Base-by-base conservation (phyloP, 2,329 filamentous ascomycete genomes). In the Colletotrichum scovillei region DNA sequence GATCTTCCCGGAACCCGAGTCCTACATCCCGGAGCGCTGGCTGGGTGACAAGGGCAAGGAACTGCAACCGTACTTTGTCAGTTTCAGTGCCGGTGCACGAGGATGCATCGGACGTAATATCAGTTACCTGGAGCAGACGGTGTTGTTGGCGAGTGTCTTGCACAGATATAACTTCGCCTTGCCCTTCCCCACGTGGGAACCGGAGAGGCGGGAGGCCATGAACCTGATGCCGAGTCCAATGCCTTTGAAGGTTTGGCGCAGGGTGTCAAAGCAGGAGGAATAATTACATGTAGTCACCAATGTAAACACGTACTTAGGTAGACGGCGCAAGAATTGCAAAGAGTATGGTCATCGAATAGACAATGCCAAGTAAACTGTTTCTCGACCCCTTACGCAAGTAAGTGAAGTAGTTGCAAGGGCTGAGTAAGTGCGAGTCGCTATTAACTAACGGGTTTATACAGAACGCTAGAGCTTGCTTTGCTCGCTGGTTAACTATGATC, bases 51-150 rank as follows among this genome's bases (percentile, higher is more conserved):
- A 83, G 53, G 82, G 38, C 5, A 85, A 82, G 68, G 77, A 79
- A 14, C 76, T 84, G 63, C 81, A 83, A 69, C 77, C 79, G 6
- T 81, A 80, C 22, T 82, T 86, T 56, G 76, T 84, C 32, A 78
- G 83, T 1, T 86, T 87, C 69, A 70, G 73, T 28, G 74, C 73
- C 22, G 73, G 77, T 12, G 72, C 76, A 1, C 56, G 75, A 16
- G 75, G 75, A 4, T 78, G 76, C 38, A 77, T 78, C 11, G 77
- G 76, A 0, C 75, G 80, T 19, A 82, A 82, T 35, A 82, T 82
- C 30, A 80, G 78, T 9, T 80, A 86, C 69, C 77, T 88, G 9
- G 86, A 88, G 77, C 85, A 88, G 75, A 83, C 82, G 2, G 82
- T 87, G 4, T 72, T 85, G 3, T 35, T 87, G 14, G 84, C 84